Evolutionary conservation across 2,329 filamentous ascomycete species (phyloP).

Genomic region (Ophiocordyceps camponoti-leonardi): DNA sequence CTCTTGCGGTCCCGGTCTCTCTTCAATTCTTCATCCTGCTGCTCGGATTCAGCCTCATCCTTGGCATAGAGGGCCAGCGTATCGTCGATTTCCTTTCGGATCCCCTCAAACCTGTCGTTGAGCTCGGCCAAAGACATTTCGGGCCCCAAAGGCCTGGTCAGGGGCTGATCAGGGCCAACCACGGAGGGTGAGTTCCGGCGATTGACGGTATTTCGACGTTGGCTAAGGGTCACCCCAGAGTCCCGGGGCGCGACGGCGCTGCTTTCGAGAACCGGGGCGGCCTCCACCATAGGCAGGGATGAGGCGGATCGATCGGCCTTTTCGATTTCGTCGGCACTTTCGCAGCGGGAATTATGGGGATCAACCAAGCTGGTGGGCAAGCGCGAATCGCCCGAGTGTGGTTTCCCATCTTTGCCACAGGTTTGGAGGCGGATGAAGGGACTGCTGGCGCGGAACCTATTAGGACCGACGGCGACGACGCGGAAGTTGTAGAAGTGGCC

Average conservation of each 20-base stretch:
- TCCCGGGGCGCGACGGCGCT: constrained; percentile 49
- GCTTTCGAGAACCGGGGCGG: constrained; percentile 42
- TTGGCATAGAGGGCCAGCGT: constrained; percentile 51
- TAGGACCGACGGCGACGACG: constrained; percentile 77
- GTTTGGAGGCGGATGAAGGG: constrained; percentile 72
- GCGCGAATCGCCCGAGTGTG: constrained; percentile 38
- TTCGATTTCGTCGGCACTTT: constrained; percentile 25
- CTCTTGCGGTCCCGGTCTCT: constrained; percentile 67
- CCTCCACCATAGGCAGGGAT: constrained; percentile 41
- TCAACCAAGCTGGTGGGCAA: constrained; percentile 37
- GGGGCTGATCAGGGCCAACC: constrained; percentile 33
- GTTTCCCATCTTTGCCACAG: constrained; percentile 44
- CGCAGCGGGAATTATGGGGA: constrained; percentile 27
- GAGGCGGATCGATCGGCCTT: constrained; percentile 26
- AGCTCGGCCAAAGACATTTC: constrained; percentile 59
- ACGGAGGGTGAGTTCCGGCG: constrained; percentile 62
- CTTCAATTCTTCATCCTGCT: constrained; percentile 48
- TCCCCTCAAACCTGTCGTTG: constrained; percentile 62
- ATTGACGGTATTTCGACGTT: constrained; percentile 40
- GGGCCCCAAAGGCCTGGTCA: constrained; percentile 30
- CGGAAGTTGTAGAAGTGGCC: constrained; percentile 86
- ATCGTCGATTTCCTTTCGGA: constrained; percentile 73
- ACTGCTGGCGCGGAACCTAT: constrained; percentile 86
- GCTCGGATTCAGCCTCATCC: constrained; percentile 54
- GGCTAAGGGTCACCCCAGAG: constrained; percentile 25